Percentiles rank a stretch among this genome's conserved stretches.
phyloP scores from a whole-genome alignment of 306 rosid species.

The Casuarina cunninghamiana region DNA sequence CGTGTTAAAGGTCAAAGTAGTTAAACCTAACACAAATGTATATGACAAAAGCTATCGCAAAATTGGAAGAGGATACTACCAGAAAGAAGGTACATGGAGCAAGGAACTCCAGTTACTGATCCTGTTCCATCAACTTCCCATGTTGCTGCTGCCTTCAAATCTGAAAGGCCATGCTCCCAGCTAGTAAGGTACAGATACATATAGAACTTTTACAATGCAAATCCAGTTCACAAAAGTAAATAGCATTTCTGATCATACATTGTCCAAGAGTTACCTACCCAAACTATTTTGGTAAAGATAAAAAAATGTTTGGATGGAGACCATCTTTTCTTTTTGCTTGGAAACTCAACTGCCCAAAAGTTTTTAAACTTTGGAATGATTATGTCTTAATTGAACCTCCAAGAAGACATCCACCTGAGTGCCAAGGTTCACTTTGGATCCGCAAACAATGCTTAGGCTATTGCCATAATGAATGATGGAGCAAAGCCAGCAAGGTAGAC shows the following conservation, averaged over 20 bases:
- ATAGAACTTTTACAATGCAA: not conserved
- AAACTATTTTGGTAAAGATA: too few species aligned
- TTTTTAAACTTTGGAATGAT: not conserved
- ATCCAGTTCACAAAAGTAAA: not conserved
- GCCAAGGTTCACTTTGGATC: not conserved
- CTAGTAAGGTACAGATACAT: slow-evolving; percentile 6
- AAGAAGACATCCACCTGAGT: not conserved
- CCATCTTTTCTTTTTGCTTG: not conserved
- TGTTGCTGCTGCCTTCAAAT: slow-evolving; percentile 76
- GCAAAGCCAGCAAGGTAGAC: not conserved
- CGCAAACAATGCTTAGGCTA: not conserved
- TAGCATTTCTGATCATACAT: not conserved
- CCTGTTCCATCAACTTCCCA: slow-evolving; percentile 97
- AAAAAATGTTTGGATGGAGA: not conserved
- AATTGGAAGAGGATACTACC: slow-evolving; percentile 46
- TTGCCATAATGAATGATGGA: not conserved
- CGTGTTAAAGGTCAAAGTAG: not conserved
- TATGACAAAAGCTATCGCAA: slow-evolving; percentile 8
- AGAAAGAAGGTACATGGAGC: slow-evolving; percentile 87
- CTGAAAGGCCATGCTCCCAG: slow-evolving; percentile 44
- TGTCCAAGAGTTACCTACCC: too few species aligned
- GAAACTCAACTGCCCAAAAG: not conserved
- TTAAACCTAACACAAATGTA: not conserved
- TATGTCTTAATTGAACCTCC: not conserved
- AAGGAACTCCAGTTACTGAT: slow-evolving; percentile 60